Evolutionary conservation across 202 grass and related monocot genomes (phyloP), one percentile per base, ranked within the genome.

Genomic region (Tripidium arundinaceum): DNA sequence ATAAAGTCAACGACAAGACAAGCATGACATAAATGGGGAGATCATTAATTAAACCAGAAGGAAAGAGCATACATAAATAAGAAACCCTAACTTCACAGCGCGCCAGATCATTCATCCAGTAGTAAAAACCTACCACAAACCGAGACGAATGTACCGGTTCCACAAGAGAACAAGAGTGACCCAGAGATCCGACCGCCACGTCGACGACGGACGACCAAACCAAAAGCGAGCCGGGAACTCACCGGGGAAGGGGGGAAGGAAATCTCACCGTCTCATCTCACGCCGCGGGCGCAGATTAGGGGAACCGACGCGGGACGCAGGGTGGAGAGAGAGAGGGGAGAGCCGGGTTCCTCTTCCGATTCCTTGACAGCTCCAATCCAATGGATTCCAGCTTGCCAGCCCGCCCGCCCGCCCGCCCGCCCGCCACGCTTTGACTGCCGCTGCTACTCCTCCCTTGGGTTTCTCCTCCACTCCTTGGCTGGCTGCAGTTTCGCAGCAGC

Each of bases 231-330:
- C 49, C 49, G 1, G 18, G 19, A 54, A 29, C 63, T 71, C 26
- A 42, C 3, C 6, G 24, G 34, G 61, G 3, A 4, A 43, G 11
- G 41, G 41, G 41, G 63, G 13, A 14, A n/a, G 21, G 37, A n/a
- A 52, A 52, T 26, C 68, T 37, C 59, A 84, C 62, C 80, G 60
- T 75, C 81, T 52, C 40, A 75, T 78, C 62, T 72, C 54, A 65
- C 81, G 62, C 38, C n/a, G 67, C 68, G 60, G 60, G 9, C 9
- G 62, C 15, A 36, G 18, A 21, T 62, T 11, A 40, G 41, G 41
- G 26, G 37, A 65, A n/a, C 52, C 73, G 65, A 27, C 34, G 64
- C 6, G 25, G 43, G 60, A 3, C 16, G 12, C n/a, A 18, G 31
- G n/a, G 60, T 11, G 9, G 4, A 34, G 43, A 25, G 59, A n/a